Conservation (phyloP, 805 yeast species). For the Cyberlindnera suaveolens region DNA sequence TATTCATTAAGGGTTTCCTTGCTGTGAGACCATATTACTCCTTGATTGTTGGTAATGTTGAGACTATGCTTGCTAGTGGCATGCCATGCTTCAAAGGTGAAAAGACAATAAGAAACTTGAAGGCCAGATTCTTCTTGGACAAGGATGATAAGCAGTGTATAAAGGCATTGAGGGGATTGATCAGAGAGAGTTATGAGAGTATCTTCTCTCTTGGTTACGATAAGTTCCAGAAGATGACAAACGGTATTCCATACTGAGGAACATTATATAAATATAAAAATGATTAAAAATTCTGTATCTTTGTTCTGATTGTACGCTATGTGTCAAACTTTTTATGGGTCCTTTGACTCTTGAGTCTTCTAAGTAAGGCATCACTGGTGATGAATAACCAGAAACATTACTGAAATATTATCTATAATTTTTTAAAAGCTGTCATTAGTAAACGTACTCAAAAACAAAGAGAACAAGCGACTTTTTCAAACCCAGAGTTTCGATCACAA, state of each 20-base stretch:
- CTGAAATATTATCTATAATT: too few species aligned
- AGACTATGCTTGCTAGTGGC: conserved; percentile 92
- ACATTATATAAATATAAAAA: too few species aligned
- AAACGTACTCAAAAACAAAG: too few species aligned
- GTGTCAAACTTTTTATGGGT: too few species aligned
- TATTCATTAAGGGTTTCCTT: conserved; percentile 87
- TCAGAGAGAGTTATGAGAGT: conserved; percentile 79
- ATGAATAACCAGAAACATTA: too few species aligned
- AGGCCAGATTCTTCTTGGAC: conserved; percentile 72
- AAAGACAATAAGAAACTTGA: conserved; percentile 71
- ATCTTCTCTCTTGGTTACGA: conserved; percentile 91
- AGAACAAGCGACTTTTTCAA: too few species aligned
- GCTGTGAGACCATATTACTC: conserved; percentile 87
- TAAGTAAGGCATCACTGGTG: too few species aligned
- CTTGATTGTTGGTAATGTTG: conserved; percentile 74
- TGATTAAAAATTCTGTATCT: too few species aligned
- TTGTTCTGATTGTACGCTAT: too few species aligned
- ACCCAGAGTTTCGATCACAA: too few species aligned
- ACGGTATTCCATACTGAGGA: conserved; percentile 84
- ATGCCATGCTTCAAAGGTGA: conserved; percentile 90
- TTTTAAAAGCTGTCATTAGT: too few species aligned
- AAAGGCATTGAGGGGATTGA: conserved; percentile 62
- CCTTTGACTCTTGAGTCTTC: too few species aligned
- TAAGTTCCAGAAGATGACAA: conserved; percentile 92
- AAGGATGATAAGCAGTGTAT: conserved; percentile 87